Percentiles rank a stretch among this genome's conserved stretches.
Evolutionary conservation across 225 moss, liverwort and hornwort species (phyloP).

Genomic region (Physcomitrellopsis africana): DNA sequence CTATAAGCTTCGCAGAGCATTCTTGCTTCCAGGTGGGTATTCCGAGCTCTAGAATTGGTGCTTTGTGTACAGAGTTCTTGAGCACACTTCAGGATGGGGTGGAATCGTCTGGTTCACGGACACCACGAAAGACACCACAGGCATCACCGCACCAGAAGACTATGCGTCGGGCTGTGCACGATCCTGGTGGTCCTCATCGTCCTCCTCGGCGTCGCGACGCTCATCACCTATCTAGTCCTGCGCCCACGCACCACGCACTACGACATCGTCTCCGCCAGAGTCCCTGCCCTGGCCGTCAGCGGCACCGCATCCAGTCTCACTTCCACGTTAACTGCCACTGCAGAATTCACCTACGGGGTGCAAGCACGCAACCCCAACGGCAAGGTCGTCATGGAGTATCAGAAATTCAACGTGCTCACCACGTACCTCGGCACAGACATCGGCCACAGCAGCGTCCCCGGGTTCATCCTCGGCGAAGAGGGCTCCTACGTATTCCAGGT

Average conservation of each 20-base stretch:
- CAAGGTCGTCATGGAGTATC: slow-evolving; percentile 43
- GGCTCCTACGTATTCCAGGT: slow-evolving; percentile 7
- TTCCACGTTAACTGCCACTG: slow-evolving; percentile 11
- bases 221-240: slow-evolving; percentile 39
- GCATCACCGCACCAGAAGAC: background rate
- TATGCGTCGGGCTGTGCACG: slow-evolving; percentile 17
- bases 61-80: too few relatives aligned
- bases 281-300: slow-evolving; percentile 10
- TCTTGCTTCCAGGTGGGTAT: background rate
- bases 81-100: slow-evolving; percentile 23
- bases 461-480: slow-evolving; percentile 27
- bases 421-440: slow-evolving; percentile 42
- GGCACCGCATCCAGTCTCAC: slow-evolving; percentile 26
- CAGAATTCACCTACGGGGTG: slow-evolving; percentile 35
- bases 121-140: slow-evolving; percentile 19
- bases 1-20: too few relatives aligned
- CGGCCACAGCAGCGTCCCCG: slow-evolving; percentile 33
- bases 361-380: slow-evolving; percentile 43
- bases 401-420: slow-evolving; percentile 38
- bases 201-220: slow-evolving; percentile 36
- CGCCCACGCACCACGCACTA: slow-evolving; percentile 47
- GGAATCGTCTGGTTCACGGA: slow-evolving; percentile 42
- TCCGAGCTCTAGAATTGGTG: background rate
- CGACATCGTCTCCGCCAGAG: slow-evolving; percentile 36
- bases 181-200: slow-evolving; percentile 22